Conservation (phyloP, 2,329 filamentous ascomycete genomes). For the Exophiala sideris region DNA sequence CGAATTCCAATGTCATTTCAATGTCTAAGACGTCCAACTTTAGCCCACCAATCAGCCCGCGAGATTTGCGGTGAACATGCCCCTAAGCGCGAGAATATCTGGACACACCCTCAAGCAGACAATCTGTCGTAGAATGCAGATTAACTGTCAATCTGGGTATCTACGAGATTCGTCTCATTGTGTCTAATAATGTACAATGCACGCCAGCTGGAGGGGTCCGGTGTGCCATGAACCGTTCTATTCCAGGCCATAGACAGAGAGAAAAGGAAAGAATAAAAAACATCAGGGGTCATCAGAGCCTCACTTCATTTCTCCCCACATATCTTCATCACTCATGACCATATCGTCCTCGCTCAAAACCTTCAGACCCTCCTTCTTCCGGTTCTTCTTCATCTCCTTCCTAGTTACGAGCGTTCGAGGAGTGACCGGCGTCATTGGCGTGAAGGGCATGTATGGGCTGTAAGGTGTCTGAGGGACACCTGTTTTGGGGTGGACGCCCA, state of each 20-base stretch:
- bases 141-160: not conserved
- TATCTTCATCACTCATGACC: slow-evolving; percentile 44
- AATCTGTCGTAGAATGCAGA: too few relatives aligned
- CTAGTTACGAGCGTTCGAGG: slow-evolving; percentile 40
- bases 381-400: slow-evolving; percentile 41
- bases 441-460: slow-evolving; percentile 51
- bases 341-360: slow-evolving; percentile 47
- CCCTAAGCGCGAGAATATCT: too few relatives aligned
- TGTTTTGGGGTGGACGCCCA: slow-evolving; percentile 40
- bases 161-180: not conserved
- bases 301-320: slow-evolving; percentile 39
- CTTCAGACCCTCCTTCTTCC: slow-evolving; percentile 42
- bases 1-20: too few relatives aligned
- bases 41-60: too few relatives aligned
- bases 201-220: not conserved
- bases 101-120: too few relatives aligned
- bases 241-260: not conserved
- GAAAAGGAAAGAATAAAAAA: not conserved
- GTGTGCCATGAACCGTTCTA: not conserved
- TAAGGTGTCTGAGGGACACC: slow-evolving; percentile 48
- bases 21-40: too few relatives aligned
- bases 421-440: slow-evolving; percentile 49
- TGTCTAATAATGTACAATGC: not conserved
- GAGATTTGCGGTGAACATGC: too few relatives aligned
- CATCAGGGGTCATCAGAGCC: not conserved